Conservation (phyloP, 805 yeast species). For the Barnettozyma pratensis region DNA sequence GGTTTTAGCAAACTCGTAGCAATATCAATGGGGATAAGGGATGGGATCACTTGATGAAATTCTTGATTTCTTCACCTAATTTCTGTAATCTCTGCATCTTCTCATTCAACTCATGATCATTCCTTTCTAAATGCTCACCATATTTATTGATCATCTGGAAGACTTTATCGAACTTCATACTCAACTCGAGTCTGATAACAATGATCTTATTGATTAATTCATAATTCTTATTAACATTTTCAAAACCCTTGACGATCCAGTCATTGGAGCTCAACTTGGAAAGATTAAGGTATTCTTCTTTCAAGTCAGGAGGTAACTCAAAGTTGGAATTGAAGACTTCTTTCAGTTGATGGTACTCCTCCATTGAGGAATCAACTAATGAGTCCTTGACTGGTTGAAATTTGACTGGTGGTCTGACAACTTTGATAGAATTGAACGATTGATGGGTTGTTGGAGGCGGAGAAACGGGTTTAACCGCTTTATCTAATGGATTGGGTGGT, state of each 20-base stretch:
- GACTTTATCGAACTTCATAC: slow-evolving; percentile 33
- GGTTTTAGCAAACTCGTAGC: not conserved
- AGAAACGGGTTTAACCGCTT: not conserved
- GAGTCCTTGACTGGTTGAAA: slow-evolving; percentile 7
- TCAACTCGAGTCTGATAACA: slow-evolving; percentile 34
- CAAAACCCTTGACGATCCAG: slow-evolving; percentile 36
- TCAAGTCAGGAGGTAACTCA: slow-evolving; percentile 8
- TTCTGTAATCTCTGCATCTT: slow-evolving; percentile 33
- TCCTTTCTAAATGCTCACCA: slow-evolving; percentile 28
- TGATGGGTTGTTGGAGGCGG: not conserved
- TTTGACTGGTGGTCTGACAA: slow-evolving; percentile 10
- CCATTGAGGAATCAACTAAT: slow-evolving; percentile 6
- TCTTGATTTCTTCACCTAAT: slow-evolving; percentile 37
- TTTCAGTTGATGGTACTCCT: slow-evolving; percentile 1
- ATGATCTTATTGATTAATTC: slow-evolving; percentile 31
- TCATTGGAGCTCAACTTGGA: slow-evolving; percentile 24
- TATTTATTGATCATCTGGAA: slow-evolving; percentile 33
- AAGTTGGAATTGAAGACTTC: slow-evolving; percentile 2
- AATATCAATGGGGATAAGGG: not conserved
- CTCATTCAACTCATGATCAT: slow-evolving; percentile 28
- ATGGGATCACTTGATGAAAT: slow-evolving; percentile 25
- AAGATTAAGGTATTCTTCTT: slow-evolving; percentile 24
- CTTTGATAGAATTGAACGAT: not conserved
- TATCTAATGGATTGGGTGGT: not conserved
- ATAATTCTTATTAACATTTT: slow-evolving; percentile 29